Conservation (phyloP, 306 rosid species). For the Comarum palustre region DNA sequence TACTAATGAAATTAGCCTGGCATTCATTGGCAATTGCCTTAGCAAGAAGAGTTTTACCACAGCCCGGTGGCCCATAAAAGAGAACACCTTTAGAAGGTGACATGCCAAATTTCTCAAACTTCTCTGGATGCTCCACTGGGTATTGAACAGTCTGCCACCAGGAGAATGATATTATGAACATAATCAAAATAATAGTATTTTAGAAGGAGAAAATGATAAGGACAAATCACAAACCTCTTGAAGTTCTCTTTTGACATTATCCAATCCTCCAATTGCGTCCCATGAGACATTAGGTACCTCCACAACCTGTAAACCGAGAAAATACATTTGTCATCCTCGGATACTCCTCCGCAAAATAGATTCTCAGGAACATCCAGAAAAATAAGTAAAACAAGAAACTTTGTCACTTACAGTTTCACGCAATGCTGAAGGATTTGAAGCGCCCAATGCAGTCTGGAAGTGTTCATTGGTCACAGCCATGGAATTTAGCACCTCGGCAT, state of each 20-base stretch:
- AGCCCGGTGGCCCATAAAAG: conserved; percentile 69
- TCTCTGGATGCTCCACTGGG: conserved; percentile 80
- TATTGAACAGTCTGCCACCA: conserved; percentile 57
- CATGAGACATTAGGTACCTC: conserved; percentile 72
- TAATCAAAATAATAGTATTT: background rate
- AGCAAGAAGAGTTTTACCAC: conserved; percentile 67
- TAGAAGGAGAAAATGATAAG: background rate
- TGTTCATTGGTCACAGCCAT: conserved; percentile 65
- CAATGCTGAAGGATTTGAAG: conserved; percentile 69
- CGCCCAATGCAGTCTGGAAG: conserved; percentile 51
- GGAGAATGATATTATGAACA: conserved; percentile 3
- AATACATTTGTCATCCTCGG: background rate
- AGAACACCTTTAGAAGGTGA: conserved; percentile 76
- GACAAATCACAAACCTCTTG: conserved; percentile 47
- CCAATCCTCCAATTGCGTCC: conserved; percentile 66
- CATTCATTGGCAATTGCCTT: conserved; percentile 72
- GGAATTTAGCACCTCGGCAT: conserved; percentile 65
- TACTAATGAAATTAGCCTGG: conserved; percentile 66
- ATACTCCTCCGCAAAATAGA: background rate
- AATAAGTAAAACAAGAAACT: background rate
- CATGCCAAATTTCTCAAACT: conserved; percentile 79
- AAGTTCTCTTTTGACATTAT: conserved; percentile 65
- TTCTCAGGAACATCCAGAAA: background rate
- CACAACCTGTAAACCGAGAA: conserved; percentile 50
- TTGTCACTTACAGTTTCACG: conserved; percentile 61